These are phyloP conservation scores for Colletotrichum liriopes DNA, from an alignment of 2,329 filamentous ascomycete genomes.

Conservation along the genomic window DNA sequence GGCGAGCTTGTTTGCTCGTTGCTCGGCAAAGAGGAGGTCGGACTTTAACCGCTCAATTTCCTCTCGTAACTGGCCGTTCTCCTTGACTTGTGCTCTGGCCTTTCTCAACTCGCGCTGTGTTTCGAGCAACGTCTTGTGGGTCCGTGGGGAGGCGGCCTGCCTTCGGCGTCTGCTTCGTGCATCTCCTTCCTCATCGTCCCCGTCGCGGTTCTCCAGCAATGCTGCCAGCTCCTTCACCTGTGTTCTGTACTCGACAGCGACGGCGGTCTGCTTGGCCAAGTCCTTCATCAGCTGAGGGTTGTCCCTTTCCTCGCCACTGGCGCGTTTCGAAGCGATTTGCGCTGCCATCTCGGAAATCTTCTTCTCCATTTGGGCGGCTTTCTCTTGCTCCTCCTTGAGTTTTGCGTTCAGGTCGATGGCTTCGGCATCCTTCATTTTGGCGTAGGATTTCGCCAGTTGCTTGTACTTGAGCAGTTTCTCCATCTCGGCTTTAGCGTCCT, in stretches of 20 bases:
- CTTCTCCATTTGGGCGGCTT: conserved; percentile 75
- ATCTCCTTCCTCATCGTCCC: conserved; percentile 53
- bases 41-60: conserved; percentile 69
- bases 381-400: conserved; percentile 78
- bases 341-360: conserved; percentile 73
- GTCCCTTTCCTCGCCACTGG: conserved; percentile 59
- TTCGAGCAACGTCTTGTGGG: conserved; percentile 67
- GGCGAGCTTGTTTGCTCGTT: conserved; percentile 57
- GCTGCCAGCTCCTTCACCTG: conserved; percentile 73
- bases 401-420: conserved; percentile 76
- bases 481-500: conserved; percentile 81
- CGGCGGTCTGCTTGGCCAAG: conserved; percentile 70
- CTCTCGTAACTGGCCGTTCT: conserved; percentile 66
- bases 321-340: conserved; percentile 62
- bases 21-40: conserved; percentile 64
- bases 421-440: conserved; percentile 83
- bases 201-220: conserved; percentile 60
- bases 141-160: conserved; percentile 63
- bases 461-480: conserved; percentile 86
- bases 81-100: conserved; percentile 68
- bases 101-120: conserved; percentile 69
- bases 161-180: conserved; percentile 53
- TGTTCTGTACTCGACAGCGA: conserved; percentile 71
- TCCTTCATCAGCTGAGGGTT: conserved; percentile 66
- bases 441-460: conserved; percentile 83